phyloP scores from a whole-genome alignment of 169 alveolate genomes.

The Plasmodium gonderi region DNA sequence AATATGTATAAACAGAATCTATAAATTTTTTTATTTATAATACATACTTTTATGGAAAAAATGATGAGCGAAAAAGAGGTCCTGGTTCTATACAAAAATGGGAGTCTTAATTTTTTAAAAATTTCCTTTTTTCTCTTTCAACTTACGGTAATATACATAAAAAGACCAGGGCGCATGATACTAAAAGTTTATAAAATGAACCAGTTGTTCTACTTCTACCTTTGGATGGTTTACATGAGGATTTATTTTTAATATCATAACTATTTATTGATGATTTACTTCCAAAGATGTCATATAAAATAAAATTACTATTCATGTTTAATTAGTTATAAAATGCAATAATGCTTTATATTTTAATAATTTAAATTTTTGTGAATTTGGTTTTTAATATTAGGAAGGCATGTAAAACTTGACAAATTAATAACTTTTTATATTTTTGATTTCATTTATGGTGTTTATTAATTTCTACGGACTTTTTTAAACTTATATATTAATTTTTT shows the following conservation, averaged over 20 bases:
- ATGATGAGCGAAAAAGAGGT: too few relatives aligned
- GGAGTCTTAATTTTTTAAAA: not conserved
- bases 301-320: not conserved
- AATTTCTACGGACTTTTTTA: not conserved
- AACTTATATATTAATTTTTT: not conserved
- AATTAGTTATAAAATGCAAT: not conserved
- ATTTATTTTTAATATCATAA: not conserved
- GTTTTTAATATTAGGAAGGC: not conserved
- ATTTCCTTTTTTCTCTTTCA: not conserved
- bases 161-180: not conserved
- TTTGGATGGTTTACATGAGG: not conserved
- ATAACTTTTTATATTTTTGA: not conserved
- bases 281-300: not conserved
- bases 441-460: not conserved
- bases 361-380: not conserved
- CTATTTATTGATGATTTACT: not conserved
- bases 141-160: slow-evolving; percentile 2
- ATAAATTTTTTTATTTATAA: not conserved
- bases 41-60: not conserved
- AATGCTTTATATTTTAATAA: not conserved
- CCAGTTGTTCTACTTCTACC: not conserved
- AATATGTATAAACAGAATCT: not conserved
- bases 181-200: not conserved
- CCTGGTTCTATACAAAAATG: not conserved
- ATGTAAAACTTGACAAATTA: not conserved